Conservation (phyloP, 2,329 filamentous ascomycete species). For the Pseudogymnoascus sp. region DNA sequence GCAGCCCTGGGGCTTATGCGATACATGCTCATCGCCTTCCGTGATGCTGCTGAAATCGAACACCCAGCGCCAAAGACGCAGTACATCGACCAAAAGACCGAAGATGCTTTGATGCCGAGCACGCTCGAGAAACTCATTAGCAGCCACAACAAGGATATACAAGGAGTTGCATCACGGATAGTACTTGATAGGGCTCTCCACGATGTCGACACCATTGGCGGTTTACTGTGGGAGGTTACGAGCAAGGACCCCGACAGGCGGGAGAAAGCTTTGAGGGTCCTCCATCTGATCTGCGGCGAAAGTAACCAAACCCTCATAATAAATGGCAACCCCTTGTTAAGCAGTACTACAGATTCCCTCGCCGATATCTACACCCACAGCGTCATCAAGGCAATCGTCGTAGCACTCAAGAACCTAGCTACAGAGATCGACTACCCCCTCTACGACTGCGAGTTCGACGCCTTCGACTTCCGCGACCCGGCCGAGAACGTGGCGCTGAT, state of each 20-base stretch:
- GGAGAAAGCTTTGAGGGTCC: constrained; percentile 47
- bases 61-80: constrained; percentile 57
- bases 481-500: constrained; percentile 53
- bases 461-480: constrained; percentile 55
- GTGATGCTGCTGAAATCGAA: constrained; percentile 59
- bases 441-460: constrained; percentile 53
- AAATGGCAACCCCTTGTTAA: constrained; percentile 21
- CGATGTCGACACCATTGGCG: constrained; percentile 43
- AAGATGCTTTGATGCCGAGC: constrained; percentile 59
- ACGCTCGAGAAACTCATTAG: constrained; percentile 61
- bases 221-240: constrained; percentile 52
- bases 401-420: constrained; percentile 50
- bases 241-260: constrained; percentile 51
- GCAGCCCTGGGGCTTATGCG: constrained; percentile 51
- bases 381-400: constrained; percentile 44
- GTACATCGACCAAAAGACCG: constrained; percentile 68
- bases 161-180: constrained; percentile 58
- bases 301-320: constrained; percentile 27
- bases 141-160: constrained; percentile 66
- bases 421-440: constrained; percentile 42
- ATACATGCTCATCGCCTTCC: constrained; percentile 50
- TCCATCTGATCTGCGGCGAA: constrained; percentile 48
- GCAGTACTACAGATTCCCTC: constrained; percentile 16
- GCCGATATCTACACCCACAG: constrained; percentile 23
- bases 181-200: constrained; percentile 52